Evolutionary conservation across 495 filamentous ascomycete genomes (phyloP), one percentile per base, ranked within the genome.

Genomic region (Hypoxylon fuscum): DNA sequence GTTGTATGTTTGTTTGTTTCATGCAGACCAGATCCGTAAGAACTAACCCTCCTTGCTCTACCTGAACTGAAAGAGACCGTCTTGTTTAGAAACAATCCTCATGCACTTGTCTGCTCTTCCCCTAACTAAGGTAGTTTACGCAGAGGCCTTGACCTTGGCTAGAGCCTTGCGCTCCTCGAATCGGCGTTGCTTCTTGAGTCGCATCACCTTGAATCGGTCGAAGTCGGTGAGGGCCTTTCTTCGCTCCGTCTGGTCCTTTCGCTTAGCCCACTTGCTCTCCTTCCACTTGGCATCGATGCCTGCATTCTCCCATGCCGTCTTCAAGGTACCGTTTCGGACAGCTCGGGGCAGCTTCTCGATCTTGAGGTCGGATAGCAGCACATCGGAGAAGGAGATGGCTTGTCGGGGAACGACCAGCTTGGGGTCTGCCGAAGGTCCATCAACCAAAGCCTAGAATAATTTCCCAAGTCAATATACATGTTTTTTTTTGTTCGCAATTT

Each of bases 181-280:
- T 74, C 93, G 88, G 74, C 90, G 88, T 90, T 97, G 93, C 88
- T 98, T 98, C 87, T 89, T 92, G 81, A 97, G 83, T 76, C 92
- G 85, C 85, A 98, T 84, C 68, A 98, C 93, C 88, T 98, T 97
- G 91, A 98, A 99, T 73, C 95, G 88, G 85, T 99, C 96, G 76
- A 99, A 98, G 84, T 99, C 96, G 82, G 85, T 94, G 62, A 99
- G 84, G 69, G 88, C 87, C 79, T 86, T 88, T 82, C 96, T 88
- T 84, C 91, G 92, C 82, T 91, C 85, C 68, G 83, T 82, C 78
- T 87, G 84, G 64, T 85, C 85, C 74, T 89, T 86, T 83, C 88
- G 90, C 92, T 98, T 92, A 66, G 94, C 92, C 86, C 88, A 96
- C 75, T 83, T 82, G 82, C 84, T 91, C 79, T 90, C 86, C 69